These are phyloP conservation scores for Alnus glutinosa DNA, from an alignment of 306 rosid species.

Conservation along the genomic window DNA sequence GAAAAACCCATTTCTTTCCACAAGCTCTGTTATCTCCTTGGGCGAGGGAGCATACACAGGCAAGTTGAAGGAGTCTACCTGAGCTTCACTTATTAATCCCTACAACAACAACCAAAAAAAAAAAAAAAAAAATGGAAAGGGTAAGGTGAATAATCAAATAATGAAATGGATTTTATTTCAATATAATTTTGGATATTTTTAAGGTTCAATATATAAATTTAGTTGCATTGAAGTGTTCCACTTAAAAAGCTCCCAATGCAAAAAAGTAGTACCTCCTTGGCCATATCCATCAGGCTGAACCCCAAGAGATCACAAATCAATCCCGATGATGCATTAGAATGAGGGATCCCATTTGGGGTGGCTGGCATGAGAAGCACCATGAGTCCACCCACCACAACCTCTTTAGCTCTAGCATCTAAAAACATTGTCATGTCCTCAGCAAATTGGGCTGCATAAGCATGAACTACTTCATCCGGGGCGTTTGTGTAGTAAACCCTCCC, in stretches of 20 bases:
- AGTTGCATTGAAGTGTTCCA: neutral
- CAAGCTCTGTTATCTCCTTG: neutral
- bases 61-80: conserved; percentile 20
- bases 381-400: conserved; percentile 1
- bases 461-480: conserved; percentile 6
- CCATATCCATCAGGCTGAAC: conserved; percentile 13
- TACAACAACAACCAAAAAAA: neutral
- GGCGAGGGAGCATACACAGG: neutral
- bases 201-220: neutral
- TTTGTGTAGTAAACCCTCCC: conserved; percentile 19
- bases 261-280: neutral
- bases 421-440: neutral
- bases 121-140: neutral
- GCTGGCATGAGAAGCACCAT: conserved; percentile 7
- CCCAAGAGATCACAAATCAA: neutral
- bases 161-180: neutral
- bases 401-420: neutral
- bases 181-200: neutral
- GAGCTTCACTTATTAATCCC: conserved; percentile 19
- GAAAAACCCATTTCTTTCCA: conserved; percentile 19
- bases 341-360: neutral
- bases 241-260: neutral
- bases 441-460: conserved; percentile 2
- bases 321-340: neutral
- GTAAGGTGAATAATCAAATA: no score